Evolutionary conservation across 2,329 filamentous ascomycete genomes (phyloP).

Genomic region (Verticillium nonalfalfae): DNA sequence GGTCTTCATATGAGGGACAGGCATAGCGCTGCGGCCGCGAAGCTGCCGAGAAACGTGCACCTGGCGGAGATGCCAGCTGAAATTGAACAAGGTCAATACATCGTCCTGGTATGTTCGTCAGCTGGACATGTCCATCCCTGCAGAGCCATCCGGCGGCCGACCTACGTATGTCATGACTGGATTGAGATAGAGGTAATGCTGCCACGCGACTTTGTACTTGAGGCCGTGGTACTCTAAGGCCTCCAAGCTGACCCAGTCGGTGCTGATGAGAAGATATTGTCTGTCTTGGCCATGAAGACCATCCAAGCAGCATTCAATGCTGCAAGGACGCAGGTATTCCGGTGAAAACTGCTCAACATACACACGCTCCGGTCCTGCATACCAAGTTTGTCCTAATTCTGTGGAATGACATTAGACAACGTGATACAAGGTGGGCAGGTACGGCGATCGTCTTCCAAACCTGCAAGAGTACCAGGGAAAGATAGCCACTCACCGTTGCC

Average conservation of each 20-base stretch:
- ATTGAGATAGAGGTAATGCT: neutral
- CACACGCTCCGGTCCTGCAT: neutral
- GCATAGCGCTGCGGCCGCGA: too few species aligned
- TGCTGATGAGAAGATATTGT: neutral
- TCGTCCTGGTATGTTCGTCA: neutral
- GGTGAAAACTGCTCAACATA: neutral
- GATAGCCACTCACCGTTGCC: neutral
- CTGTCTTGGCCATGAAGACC: neutral
- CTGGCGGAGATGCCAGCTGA: neutral
- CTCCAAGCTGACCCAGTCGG: neutral
- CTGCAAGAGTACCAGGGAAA: neutral
- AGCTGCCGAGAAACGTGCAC: neutral
- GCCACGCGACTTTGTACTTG: neutral
- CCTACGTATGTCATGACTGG: neutral
- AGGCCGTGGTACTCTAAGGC: neutral
- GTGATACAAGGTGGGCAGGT: too few species aligned
- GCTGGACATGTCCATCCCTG: neutral
- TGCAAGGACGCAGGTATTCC: neutral
- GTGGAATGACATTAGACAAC: too few species aligned
- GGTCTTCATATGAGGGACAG: too few species aligned
- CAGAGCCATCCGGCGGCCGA: neutral
- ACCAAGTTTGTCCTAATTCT: neutral
- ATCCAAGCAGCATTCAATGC: neutral
- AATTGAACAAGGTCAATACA: neutral
- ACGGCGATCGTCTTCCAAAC: neutral